Conservation (phyloP, 2,329 filamentous ascomycete species). For the Dactylellina cionopaga region DNA sequence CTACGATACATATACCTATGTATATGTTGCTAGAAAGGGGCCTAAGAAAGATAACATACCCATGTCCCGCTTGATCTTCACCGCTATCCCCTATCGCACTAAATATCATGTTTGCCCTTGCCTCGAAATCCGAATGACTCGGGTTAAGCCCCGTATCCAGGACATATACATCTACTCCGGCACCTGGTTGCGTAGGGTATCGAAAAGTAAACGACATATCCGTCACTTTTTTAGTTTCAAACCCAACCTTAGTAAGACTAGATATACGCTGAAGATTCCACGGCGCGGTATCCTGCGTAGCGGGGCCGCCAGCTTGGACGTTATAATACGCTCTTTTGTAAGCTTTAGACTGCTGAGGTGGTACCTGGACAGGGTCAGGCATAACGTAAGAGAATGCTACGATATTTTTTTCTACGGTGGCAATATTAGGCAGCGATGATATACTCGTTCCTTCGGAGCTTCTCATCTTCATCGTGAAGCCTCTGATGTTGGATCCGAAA, state of each 20-base stretch:
- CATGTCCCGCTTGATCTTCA: slow-evolving; percentile 58
- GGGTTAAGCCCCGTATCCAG: slow-evolving; percentile 63
- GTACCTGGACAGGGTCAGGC: too few relatives aligned
- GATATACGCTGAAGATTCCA: slow-evolving; percentile 5
- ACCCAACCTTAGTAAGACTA: background rate
- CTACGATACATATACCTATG: slow-evolving; percentile 57
- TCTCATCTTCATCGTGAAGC: background rate
- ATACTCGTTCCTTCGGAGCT: background rate
- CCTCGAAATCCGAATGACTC: slow-evolving; percentile 55
- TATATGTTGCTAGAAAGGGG: background rate
- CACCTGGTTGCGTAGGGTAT: slow-evolving; percentile 57
- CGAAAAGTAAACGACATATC: slow-evolving; percentile 57
- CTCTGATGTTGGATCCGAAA: background rate
- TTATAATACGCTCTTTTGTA: too few relatives aligned
- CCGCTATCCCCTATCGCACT: slow-evolving; percentile 56
- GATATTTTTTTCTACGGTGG: background rate
- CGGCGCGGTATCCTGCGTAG: background rate
- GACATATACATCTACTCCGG: slow-evolving; percentile 64
- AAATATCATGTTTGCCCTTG: slow-evolving; percentile 54
- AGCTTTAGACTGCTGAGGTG: too few relatives aligned
- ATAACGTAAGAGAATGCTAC: background rate
- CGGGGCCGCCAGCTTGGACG: background rate
- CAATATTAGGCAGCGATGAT: background rate
- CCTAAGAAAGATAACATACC: slow-evolving; percentile 63
- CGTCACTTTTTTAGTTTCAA: background rate